These are phyloP conservation scores for Anisogramma anomala DNA, from an alignment of 2,329 filamentous ascomycete genomes.

Conservation along the genomic window DNA sequence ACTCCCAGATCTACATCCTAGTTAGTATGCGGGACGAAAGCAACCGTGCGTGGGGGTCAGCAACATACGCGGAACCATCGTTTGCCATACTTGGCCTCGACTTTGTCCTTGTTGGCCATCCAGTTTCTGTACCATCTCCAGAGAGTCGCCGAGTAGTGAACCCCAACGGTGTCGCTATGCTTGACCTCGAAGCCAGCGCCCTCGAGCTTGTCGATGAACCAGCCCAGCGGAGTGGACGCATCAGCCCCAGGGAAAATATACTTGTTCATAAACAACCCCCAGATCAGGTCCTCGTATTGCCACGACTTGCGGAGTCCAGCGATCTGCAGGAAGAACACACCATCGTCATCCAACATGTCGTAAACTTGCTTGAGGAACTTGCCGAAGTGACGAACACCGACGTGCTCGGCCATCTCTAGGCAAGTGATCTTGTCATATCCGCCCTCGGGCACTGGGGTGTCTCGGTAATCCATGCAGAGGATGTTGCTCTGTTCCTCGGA, in stretches of 20 bases:
- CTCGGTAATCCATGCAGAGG: conserved; percentile 94
- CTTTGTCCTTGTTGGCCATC: conserved; percentile 86
- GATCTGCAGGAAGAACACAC: conserved; percentile 91
- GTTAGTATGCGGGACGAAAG: not conserved
- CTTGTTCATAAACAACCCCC: conserved; percentile 99
- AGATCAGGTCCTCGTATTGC: conserved; percentile 97
- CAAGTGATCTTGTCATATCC: conserved; percentile 92
- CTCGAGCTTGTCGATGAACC: conserved; percentile 76
- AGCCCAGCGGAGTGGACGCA: conserved; percentile 84
- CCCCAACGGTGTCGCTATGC: conserved; percentile 81
- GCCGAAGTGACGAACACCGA: conserved; percentile 80
- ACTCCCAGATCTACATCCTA: conserved; percentile 73
- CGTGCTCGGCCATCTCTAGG: conserved; percentile 97
- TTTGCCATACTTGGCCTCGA: conserved; percentile 87
- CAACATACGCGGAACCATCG: conserved; percentile 82
- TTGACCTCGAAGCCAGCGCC: conserved; percentile 84
- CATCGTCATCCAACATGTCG: conserved; percentile 94
- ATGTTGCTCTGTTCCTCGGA: conserved; percentile 82
- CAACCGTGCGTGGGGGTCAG: not conserved
- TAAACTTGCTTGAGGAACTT: conserved; percentile 76
- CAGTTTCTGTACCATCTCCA: conserved; percentile 99
- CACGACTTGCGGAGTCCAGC: conserved; percentile 86
- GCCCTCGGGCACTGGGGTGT: conserved; percentile 68
- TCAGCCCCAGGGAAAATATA: conserved; percentile 97
- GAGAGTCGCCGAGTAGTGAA: conserved; percentile 92